A percentile compares a stretch with the other conserved stretches of the same genome.
Evolutionary conservation across 306 rosid genomes (phyloP).

Genomic region (Casuarina cunninghamiana): DNA sequence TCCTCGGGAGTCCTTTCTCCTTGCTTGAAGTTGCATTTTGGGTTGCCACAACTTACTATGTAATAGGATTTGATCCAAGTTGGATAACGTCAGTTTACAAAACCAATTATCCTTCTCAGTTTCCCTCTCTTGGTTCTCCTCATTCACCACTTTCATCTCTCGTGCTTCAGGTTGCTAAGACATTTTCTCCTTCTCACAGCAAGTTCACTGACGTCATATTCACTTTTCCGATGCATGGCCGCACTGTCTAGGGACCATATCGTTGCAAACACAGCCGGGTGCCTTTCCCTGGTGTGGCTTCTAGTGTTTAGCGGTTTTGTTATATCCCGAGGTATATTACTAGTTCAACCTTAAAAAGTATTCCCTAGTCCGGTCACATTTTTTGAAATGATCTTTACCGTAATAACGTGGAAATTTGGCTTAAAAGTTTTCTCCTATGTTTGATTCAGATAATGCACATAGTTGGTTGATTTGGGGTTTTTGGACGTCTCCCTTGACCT

Average conservation of each 20-base stretch:
- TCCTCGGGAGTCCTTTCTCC: conserved; percentile 41
- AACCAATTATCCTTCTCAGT: neutral
- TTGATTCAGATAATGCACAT: neutral
- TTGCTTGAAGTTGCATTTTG: conserved; percentile 39
- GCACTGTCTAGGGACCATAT: conserved; percentile 19
- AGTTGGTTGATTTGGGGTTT: conserved; percentile 53
- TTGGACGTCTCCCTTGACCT: conserved; percentile 47
- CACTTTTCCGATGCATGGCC: conserved; percentile 28
- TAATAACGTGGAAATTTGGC: neutral
- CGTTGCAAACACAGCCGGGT: conserved; percentile 23
- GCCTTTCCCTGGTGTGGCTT: neutral
- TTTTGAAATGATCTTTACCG: neutral
- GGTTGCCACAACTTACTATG: conserved; percentile 45
- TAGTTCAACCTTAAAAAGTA: neutral
- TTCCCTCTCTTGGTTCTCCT: neutral
- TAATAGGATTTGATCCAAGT: conserved; percentile 44
- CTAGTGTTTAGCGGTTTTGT: conserved; percentile 20
- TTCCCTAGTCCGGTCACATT: neutral
- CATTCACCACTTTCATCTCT: neutral
- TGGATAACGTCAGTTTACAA: conserved; percentile 11
- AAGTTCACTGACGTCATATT: conserved; percentile 1
- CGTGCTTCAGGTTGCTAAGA: conserved; percentile 21
- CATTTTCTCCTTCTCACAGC: conserved; percentile 9
- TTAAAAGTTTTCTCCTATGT: neutral
- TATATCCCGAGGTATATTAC: conserved; percentile 12